Percentiles rank a stretch among this genome's conserved stretches.
These are phyloP conservation scores for Cladosporium austrohemisphaericum DNA, from an alignment of 2,329 filamentous ascomycete species.

Conservation along the genomic window DNA sequence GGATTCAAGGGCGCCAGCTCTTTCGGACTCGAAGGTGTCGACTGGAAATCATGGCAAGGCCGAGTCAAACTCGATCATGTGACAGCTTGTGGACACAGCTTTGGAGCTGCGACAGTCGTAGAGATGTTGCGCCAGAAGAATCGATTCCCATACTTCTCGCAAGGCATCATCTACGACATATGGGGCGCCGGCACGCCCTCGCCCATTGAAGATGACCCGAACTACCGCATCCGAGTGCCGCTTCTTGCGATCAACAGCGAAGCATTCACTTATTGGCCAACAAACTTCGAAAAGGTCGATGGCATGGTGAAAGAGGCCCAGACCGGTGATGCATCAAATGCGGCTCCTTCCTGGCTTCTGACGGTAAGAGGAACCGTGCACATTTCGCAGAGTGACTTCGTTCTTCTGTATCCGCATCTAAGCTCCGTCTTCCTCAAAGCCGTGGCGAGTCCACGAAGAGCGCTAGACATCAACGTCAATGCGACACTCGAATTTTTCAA, in stretches of 20 bases:
- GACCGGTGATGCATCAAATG: slow-evolving; percentile 36
- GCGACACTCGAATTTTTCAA: slow-evolving; percentile 61
- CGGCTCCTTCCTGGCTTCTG: slow-evolving; percentile 43
- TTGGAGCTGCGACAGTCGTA: slow-evolving; percentile 62
- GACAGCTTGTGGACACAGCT: slow-evolving; percentile 63
- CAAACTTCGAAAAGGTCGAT: slow-evolving; percentile 58
- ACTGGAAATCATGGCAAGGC: slow-evolving; percentile 56
- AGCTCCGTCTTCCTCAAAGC: slow-evolving; percentile 59
- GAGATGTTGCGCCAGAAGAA: slow-evolving; percentile 56
- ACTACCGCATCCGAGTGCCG: slow-evolving; percentile 50
- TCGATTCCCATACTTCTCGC: slow-evolving; percentile 55
- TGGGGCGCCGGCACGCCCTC: slow-evolving; percentile 54
- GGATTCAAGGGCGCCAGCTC: slow-evolving; percentile 59
- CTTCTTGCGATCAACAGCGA: slow-evolving; percentile 63
- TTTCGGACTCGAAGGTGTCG: slow-evolving; percentile 52
- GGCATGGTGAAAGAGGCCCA: slow-evolving; percentile 56
- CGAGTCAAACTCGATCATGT: slow-evolving; percentile 55
- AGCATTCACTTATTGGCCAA: slow-evolving; percentile 67
- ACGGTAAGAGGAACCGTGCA: slow-evolving; percentile 59
- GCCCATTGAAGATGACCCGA: slow-evolving; percentile 37
- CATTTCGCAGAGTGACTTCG: slow-evolving; percentile 64
- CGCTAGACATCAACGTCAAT: slow-evolving; percentile 61
- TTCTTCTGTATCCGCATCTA: slow-evolving; percentile 58
- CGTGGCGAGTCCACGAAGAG: slow-evolving; percentile 59
- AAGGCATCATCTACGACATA: slow-evolving; percentile 64